Evolutionary conservation across 2,329 filamentous ascomycete species (phyloP).

Genomic region (Fusarium odoratissimum): DNA sequence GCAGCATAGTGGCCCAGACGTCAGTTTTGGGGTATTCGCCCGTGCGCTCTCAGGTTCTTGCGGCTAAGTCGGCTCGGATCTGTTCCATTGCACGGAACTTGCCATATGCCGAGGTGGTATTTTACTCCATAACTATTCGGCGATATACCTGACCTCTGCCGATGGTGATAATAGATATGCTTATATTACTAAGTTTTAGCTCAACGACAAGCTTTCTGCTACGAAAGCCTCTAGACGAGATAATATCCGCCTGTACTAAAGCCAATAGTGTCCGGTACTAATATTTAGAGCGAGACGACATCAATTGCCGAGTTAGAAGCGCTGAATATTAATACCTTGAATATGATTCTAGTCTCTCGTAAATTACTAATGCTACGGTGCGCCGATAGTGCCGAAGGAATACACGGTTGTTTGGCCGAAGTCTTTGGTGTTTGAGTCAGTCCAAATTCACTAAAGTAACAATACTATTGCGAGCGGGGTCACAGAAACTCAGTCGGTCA

Average conservation of each 20-base stretch:
- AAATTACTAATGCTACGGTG: neutral
- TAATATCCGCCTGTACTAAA: neutral
- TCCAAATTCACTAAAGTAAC: too few species aligned
- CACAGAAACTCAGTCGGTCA: fast-evolving
- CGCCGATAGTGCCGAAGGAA: neutral
- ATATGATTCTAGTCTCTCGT: fast-evolving
- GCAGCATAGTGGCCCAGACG: neutral
- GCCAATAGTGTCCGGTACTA: neutral
- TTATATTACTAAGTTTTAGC: neutral
- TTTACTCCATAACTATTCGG: neutral
- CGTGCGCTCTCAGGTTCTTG: neutral
- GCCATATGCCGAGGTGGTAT: neutral
- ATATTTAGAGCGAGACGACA: neutral
- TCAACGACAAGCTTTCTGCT: neutral
- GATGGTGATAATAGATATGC: neutral
- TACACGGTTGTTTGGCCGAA: fast-evolving
- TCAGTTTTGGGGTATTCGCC: neutral
- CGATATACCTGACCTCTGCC: neutral
- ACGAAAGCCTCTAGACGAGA: neutral
- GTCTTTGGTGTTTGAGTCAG: neutral
- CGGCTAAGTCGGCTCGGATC: slow-evolving; percentile 1
- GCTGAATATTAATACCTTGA: neutral
- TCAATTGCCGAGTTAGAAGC: neutral
- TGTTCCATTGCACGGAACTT: neutral
- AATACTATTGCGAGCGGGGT: too few species aligned